These are phyloP conservation scores for Acer negundo DNA, from an alignment of 345 rosid species.

Conservation along the genomic window DNA sequence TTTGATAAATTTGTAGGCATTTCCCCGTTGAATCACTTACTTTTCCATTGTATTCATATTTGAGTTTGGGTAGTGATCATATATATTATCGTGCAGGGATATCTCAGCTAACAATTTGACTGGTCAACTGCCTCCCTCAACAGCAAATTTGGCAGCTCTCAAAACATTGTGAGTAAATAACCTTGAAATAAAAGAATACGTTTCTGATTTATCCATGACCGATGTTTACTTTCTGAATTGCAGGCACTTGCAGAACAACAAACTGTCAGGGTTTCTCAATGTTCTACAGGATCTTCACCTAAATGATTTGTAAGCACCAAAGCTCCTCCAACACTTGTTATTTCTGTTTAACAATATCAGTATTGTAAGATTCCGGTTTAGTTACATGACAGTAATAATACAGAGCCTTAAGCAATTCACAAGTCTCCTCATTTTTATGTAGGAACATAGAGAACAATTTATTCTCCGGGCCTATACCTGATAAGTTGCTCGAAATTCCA, in stretches of 20 bases:
- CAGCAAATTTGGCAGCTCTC: conserved; percentile 63
- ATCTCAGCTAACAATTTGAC: conserved; percentile 71
- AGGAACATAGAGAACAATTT: conserved; percentile 87
- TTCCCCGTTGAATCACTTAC: not conserved
- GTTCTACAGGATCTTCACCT: conserved; percentile 76
- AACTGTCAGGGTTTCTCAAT: conserved; percentile 70
- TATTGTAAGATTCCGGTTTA: not conserved
- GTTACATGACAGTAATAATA: not conserved
- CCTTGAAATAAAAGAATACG: not conserved
- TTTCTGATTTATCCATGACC: not conserved
- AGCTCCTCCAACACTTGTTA: not conserved
- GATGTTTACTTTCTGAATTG: conserved; percentile 16
- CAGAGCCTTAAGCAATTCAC: conserved; percentile 25
- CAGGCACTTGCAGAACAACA: conserved; percentile 88
- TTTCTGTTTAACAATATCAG: conserved; percentile 10
- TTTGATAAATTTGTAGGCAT: conserved; percentile 60
- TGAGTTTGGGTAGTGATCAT: conserved; percentile 24
- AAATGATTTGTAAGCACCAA: conserved; percentile 57
- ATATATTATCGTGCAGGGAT: conserved; percentile 53
- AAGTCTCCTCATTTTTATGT: conserved; percentile 3
- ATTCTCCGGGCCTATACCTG: conserved; percentile 90
- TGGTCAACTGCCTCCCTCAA: conserved; percentile 78
- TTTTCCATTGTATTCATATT: not conserved
- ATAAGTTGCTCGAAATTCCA: conserved; percentile 59
- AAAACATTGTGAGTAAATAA: conserved; percentile 61